Evolutionary conservation across 495 filamentous ascomycete genomes (phyloP), one percentile per base, ranked within the genome.

Genomic region (Lasiosphaeria ovina): DNA sequence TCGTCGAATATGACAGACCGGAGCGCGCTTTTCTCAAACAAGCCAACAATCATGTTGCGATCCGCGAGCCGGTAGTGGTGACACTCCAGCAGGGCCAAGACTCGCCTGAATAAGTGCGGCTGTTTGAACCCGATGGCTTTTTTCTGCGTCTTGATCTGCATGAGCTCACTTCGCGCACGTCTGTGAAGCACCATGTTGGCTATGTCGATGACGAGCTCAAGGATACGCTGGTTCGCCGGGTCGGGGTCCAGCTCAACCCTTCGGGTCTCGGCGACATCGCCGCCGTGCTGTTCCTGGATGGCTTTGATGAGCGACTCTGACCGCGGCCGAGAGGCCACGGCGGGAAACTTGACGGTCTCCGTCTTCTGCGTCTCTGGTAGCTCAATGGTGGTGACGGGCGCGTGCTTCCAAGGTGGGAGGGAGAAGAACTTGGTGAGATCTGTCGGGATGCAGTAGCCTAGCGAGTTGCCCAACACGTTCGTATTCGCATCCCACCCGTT

Each of bases 401-500:
- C 69, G 60, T 81, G 76, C 44, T 72, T 59, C 79, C 80, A 84
- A 2, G 79, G 76, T 45, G 69, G 35, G 54, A 74, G 73, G 4
- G 86, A 86, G 66, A 97, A 91, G 32, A 98, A 75, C 67, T 86
- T 87, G 40, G 81, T 78, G 66, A 98, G 87, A 68, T 93, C 78
- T 14, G 84, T 72, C 0, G 94, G 94, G 32, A 98, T 84, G 74
- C 92, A 93, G 62, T 92, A 88, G 16, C 94, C 94, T 14, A 96
- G 75, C 0, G 91, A 90, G 54, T 88, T 85, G 48, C 94, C 95
- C 63, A 89, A 84, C 17, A 85, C 82, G 66, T 93, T 92, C 10
- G 92, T 87, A 58, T 91, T 93, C 44, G 91, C 89, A 69, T 96
- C 92, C 94, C 95, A 98, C 17, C 92, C 92, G 68, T 87, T 76